Conservation (phyloP, 257 asterid genomes). For the Rauvolfia tetraphylla region DNA sequence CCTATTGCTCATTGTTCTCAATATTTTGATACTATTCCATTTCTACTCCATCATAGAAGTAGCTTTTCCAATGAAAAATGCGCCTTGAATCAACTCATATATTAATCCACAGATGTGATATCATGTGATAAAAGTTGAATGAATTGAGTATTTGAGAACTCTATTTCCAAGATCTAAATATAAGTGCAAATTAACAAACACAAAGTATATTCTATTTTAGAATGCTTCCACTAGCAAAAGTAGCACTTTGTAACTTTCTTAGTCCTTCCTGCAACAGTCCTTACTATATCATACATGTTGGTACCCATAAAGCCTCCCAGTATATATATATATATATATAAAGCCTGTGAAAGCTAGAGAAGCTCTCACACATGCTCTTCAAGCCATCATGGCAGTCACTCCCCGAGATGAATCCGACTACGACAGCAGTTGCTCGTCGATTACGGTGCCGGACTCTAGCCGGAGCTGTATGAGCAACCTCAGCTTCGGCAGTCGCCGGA, state of each 20-base stretch:
- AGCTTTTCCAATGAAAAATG: not conserved
- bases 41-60: not conserved
- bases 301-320: slow-evolving; percentile 10
- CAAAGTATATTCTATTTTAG: not conserved
- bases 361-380: slow-evolving; percentile 25
- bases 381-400: slow-evolving; percentile 34
- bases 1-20: no score
- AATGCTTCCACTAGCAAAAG: slow-evolving; percentile 22
- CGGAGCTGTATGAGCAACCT: slow-evolving; percentile 49
- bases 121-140: slow-evolving; percentile 23
- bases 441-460: slow-evolving; percentile 42
- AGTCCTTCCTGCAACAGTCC: slow-evolving; percentile 7
- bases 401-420: slow-evolving; percentile 43
- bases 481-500: slow-evolving; percentile 39
- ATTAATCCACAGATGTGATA: slow-evolving; percentile 4
- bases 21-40: not conserved
- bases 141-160: slow-evolving; percentile 8
- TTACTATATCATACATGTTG: not conserved
- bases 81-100: not conserved
- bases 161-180: not conserved
- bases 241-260: slow-evolving; percentile 28
- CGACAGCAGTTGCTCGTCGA: slow-evolving; percentile 45
- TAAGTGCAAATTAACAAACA: not conserved
- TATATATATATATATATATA: slow-evolving; percentile 9
- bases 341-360: slow-evolving; percentile 26